Base-by-base conservation (phyloP, 78 protist species). In the Dictyostelium citrinum region DNA sequence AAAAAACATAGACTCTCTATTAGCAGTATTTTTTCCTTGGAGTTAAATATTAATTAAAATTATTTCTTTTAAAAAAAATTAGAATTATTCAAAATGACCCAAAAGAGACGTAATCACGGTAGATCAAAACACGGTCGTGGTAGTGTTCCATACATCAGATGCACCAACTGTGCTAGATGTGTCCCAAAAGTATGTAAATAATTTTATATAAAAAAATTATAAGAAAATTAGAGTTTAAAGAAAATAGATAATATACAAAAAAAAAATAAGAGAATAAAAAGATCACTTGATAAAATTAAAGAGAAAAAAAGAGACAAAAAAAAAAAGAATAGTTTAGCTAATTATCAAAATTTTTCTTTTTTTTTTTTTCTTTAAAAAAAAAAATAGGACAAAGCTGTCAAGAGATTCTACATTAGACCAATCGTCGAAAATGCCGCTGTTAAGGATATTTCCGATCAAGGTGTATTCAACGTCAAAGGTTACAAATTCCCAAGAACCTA, bases 401-500 rank as follows among this genome's bases (percentile, higher is more conserved):
- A 96, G 97, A 96, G 99, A 82, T 98, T 98, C 97, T 29, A 95
- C 72, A 97, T 98, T 80, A 97, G 99, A 82, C 98, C 97, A 97
- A 98, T 99, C 77, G 98, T 98, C 49, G 99, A 99, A 85, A 55
- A 95, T 20, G 99, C 99, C 4, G 97, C 98, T 45, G 71, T 96
- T 35, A 97, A 98, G 81, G 99, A 99, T 84, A 80, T 98, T 68
- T 71, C 64, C 29, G 98, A 98, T 80, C 98, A 97, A 11, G 93
- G 97, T 84, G 98, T 95, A 68, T 95, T 75, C 96, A 78, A 58
- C 55, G 85, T 29, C 17, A 46, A 39, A 72, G 97, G 43, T 35
- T 99, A 98, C 98, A 91, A 90, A 46, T 97, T 98, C 74, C 99
- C 99, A 84, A 99, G 98, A 97, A 51, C 98, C 72, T 99, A 98